phyloP scores from a whole-genome alignment of 192 early-diverging fungal species.

The Dissophora globulifera region DNA sequence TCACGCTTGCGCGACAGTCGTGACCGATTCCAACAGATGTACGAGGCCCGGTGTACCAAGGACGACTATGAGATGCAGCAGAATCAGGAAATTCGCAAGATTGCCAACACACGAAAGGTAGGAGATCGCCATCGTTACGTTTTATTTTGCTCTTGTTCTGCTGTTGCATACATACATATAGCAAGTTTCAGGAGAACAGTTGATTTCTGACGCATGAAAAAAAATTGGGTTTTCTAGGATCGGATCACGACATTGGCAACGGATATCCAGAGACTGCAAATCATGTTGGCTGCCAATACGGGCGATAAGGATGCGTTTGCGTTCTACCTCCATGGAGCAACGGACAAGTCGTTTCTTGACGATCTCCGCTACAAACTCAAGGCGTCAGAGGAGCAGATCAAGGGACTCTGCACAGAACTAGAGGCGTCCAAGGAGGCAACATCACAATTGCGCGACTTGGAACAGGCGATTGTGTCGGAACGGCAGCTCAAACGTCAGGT shows the following conservation, averaged over 20 bases:
- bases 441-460: slow-evolving; percentile 16
- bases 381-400: slow-evolving; percentile 60
- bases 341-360: slow-evolving; percentile 63
- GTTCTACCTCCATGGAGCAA: slow-evolving; percentile 56
- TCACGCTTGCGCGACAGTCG: slow-evolving; percentile 42
- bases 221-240: slow-evolving; percentile 64
- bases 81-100: slow-evolving; percentile 58
- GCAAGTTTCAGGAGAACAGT: too few relatives aligned
- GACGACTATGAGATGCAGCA: slow-evolving; percentile 55
- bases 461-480: slow-evolving; percentile 45
- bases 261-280: slow-evolving; percentile 70
- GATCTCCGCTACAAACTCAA: slow-evolving; percentile 67
- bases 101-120: slow-evolving; percentile 59
- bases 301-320: slow-evolving; percentile 68
- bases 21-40: slow-evolving; percentile 51
- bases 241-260: slow-evolving; percentile 69
- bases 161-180: too few relatives aligned
- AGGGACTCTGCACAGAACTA: slow-evolving; percentile 15
- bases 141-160: too few relatives aligned
- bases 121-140: neutral
- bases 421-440: slow-evolving; percentile 37
- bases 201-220: too few relatives aligned
- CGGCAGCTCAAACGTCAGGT: slow-evolving; percentile 57
- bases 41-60: slow-evolving; percentile 46
- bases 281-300: slow-evolving; percentile 62